A percentile compares a stretch with the other conserved stretches of the same genome.
These are phyloP conservation scores for Phialocephala subalpina DNA, from an alignment of 2,329 filamentous ascomycete genomes.

Conservation along the genomic window DNA sequence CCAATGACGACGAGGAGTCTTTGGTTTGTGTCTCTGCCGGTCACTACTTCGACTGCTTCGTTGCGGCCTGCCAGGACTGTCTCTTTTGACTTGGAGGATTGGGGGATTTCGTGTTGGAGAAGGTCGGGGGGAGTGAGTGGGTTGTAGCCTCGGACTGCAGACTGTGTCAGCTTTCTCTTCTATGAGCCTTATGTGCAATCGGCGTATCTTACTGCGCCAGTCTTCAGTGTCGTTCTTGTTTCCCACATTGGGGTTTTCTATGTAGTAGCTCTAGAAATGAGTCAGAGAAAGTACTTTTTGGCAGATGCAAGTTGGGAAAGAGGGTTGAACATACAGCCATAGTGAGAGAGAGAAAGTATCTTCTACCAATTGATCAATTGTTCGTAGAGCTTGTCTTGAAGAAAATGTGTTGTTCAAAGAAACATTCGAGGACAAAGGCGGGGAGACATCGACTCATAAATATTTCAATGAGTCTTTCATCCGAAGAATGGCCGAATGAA, in stretches of 20 bases:
- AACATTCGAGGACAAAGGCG: not conserved
- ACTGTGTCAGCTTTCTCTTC: slow-evolving; percentile 27
- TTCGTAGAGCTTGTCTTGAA: not conserved
- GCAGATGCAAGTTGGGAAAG: too few relatives aligned
- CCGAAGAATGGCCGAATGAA: not conserved
- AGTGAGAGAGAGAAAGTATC: not conserved
- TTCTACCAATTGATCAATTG: not conserved
- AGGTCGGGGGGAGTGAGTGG: slow-evolving; percentile 92
- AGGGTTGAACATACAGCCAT: slow-evolving; percentile 39
- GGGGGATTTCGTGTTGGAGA: slow-evolving; percentile 89
- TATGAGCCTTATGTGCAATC: not conserved
- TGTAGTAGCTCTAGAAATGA: slow-evolving; percentile 67
- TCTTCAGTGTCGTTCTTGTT: slow-evolving; percentile 79
- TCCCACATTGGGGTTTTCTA: slow-evolving; percentile 81
- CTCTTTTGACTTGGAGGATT: slow-evolving; percentile 49
- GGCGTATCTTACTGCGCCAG: slow-evolving; percentile 73
- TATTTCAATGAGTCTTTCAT: not conserved
- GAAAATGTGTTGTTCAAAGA: not conserved
- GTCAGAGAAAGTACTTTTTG: slow-evolving; percentile 20
- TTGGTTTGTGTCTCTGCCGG: slow-evolving; percentile 66
- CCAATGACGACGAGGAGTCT: slow-evolving; percentile 83
- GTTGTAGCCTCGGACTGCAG: slow-evolving; percentile 84
- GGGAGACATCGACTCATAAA: not conserved
- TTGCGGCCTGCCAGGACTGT: slow-evolving; percentile 69
- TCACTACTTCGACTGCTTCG: slow-evolving; percentile 74